Percentiles rank a stretch among this genome's conserved stretches.
Evolutionary conservation across 352 stramenopile genomes (phyloP).

Genomic region (Blastocystis sp.): DNA sequence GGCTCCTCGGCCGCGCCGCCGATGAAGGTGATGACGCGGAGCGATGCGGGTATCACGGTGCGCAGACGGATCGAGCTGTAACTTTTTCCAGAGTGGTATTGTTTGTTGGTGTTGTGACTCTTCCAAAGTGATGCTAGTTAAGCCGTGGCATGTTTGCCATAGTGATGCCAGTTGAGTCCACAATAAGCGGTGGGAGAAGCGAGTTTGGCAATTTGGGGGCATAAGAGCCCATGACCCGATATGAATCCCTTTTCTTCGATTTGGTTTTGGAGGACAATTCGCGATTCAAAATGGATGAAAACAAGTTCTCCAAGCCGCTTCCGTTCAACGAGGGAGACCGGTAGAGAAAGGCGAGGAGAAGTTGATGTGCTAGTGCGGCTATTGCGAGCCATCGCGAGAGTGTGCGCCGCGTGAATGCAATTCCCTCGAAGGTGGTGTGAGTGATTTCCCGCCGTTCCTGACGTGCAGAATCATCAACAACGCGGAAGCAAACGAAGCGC

Average conservation of each 20-base stretch:
- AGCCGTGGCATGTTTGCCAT: no score
- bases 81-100: not conserved
- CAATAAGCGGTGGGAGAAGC: no score
- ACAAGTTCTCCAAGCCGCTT: slow-evolving; percentile 2
- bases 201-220: not conserved
- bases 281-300: slow-evolving; percentile 1
- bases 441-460: not conserved
- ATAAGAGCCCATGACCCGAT: not conserved
- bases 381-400: not conserved
- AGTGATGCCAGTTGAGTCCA: no score
- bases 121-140: not conserved
- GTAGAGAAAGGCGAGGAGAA: not conserved
- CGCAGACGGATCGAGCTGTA: not conserved
- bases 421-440: slow-evolving; percentile 11
- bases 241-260: slow-evolving; percentile 1
- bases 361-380: not conserved
- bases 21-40: not conserved
- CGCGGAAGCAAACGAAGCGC: slow-evolving; percentile 74
- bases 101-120: not conserved
- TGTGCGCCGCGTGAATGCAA: not conserved
- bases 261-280: not conserved
- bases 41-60: not conserved
- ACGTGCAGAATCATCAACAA: slow-evolving; percentile 75
- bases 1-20: not conserved
- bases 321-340: slow-evolving; percentile 35